These are phyloP conservation scores for Andrographis paniculata DNA, from an alignment of 305 asterid species.

Conservation along the genomic window DNA sequence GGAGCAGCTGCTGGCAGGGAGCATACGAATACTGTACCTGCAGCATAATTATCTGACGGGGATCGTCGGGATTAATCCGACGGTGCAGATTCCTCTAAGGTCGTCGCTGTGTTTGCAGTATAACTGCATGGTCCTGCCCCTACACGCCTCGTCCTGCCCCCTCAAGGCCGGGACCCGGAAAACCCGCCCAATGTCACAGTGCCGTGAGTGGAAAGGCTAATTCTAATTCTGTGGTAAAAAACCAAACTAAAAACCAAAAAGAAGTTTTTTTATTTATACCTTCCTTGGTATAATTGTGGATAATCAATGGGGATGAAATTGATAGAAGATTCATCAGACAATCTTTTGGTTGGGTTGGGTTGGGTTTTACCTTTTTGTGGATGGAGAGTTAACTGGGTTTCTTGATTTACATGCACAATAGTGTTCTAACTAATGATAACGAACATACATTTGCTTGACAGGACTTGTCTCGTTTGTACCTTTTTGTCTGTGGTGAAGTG, in stretches of 20 bases:
- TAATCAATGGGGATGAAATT: too few relatives aligned
- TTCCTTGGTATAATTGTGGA: too few relatives aligned
- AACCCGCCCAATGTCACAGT: slow-evolving; percentile 76
- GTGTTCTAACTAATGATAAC: too few relatives aligned
- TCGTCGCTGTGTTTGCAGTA: slow-evolving; percentile 88
- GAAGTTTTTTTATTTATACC: too few relatives aligned
- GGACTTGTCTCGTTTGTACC: background rate
- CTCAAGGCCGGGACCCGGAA: slow-evolving; percentile 79
- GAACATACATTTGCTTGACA: background rate
- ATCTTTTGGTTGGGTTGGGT: too few relatives aligned
- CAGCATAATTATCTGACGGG: slow-evolving; percentile 91
- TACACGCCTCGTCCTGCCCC: slow-evolving; percentile 86
- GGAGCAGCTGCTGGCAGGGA: slow-evolving; percentile 58
- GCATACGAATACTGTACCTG: slow-evolving; percentile 49
- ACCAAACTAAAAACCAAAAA: too few relatives aligned
- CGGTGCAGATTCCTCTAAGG: slow-evolving; percentile 66
- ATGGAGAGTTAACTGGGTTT: too few relatives aligned
- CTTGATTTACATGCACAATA: too few relatives aligned
- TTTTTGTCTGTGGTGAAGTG: background rate
- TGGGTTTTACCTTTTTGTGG: too few relatives aligned
- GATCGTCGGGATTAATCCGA: slow-evolving; percentile 64
- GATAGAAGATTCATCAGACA: too few relatives aligned
- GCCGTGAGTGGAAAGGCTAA: slow-evolving; percentile 64
- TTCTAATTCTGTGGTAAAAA: background rate
- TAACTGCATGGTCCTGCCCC: slow-evolving; percentile 86